These are phyloP conservation scores for Pterula multifida DNA, from an alignment of 1,284 basidiomycete species.

Conservation along the genomic window DNA sequence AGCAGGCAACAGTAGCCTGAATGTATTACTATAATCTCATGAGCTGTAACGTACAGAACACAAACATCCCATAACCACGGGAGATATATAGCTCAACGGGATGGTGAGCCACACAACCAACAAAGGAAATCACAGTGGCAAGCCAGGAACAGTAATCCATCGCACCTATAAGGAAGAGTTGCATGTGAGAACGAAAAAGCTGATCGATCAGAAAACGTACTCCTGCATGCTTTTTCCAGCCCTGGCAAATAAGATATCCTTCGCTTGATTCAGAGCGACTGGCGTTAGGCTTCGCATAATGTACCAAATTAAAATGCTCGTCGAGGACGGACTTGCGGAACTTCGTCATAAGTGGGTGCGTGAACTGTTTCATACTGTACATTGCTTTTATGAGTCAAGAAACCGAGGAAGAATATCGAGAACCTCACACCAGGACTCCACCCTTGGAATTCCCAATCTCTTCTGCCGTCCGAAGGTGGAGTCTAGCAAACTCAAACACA, in stretches of 20 bases:
- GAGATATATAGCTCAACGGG: too few species aligned
- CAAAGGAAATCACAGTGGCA: too few species aligned
- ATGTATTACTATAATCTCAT: too few species aligned
- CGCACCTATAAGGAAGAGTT: not conserved
- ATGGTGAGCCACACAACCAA: too few species aligned
- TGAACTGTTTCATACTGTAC: slow-evolving; percentile 62
- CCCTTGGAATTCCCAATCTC: slow-evolving; percentile 31
- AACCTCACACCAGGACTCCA: slow-evolving; percentile 55
- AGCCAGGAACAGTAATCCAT: not conserved
- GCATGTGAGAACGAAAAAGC: not conserved
- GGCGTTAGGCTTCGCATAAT: slow-evolving; percentile 51
- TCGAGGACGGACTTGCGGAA: slow-evolving; percentile 41
- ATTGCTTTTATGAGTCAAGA: slow-evolving; percentile 6
- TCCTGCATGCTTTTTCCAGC: slow-evolving; percentile 26
- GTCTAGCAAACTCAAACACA: slow-evolving; percentile 47
- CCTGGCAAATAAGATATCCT: slow-evolving; percentile 63
- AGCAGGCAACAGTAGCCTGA: too few species aligned
- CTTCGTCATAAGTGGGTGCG: slow-evolving; percentile 42
- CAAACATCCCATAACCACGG: too few species aligned
- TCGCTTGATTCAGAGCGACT: slow-evolving; percentile 64
- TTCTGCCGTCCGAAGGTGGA: slow-evolving; percentile 36
- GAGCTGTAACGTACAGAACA: too few species aligned
- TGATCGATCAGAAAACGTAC: not conserved
- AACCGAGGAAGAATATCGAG: not conserved
- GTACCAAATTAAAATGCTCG: slow-evolving; percentile 47